Base-by-base conservation (phyloP, 495 filamentous ascomycete species). In the Xylaria intraflava region DNA sequence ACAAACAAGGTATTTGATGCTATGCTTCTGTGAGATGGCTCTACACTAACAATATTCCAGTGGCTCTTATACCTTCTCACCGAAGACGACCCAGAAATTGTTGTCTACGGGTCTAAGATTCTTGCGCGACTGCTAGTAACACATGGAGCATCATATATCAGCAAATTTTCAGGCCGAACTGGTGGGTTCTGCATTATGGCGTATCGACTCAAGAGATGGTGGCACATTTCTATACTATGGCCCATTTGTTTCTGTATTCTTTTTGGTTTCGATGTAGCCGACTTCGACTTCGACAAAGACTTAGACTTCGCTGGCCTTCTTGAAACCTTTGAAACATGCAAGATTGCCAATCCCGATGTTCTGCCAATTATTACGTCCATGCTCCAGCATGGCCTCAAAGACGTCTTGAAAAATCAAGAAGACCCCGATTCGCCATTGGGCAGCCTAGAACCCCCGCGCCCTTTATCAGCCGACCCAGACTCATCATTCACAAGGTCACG, bases 21-120 rank as follows among this genome's bases (percentile, higher is more conserved):
- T 35, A 29, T 46, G 52, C 50, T 56, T 49, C 59, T 46, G 47
- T 46, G 33, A 50, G 31, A 55, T 22, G 46, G 57, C 43, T 61
- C 56, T 44, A 58, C 68, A 61, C 74, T 80, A 66, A 80, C 65
- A 48, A 61, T 59, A 51, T 46, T 55, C 31, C 59, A 96, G 89
- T 97, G 94, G 93, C 81, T 97, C 51, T 76, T 98, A 19, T 93
- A 96, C 69, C 83, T 98, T 24, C 80, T 97, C 43, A 89, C 88
- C 24, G 91, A 96, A 61, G 82, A 87, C 57, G 86, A 96, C 52
- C 80, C 87, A 2, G 85, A 89, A 63, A 83, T 95, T 39, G 85
- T 96, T 8, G 75, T 90, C 17, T 75, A 88, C 26, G 88, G 86
- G n/a, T 76, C 80, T 43, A 94, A 89, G 59, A 93, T 98, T 45